Base-by-base conservation (phyloP, 108 stramenopile genomes). In the Phaeodactylum tricornutum region DNA sequence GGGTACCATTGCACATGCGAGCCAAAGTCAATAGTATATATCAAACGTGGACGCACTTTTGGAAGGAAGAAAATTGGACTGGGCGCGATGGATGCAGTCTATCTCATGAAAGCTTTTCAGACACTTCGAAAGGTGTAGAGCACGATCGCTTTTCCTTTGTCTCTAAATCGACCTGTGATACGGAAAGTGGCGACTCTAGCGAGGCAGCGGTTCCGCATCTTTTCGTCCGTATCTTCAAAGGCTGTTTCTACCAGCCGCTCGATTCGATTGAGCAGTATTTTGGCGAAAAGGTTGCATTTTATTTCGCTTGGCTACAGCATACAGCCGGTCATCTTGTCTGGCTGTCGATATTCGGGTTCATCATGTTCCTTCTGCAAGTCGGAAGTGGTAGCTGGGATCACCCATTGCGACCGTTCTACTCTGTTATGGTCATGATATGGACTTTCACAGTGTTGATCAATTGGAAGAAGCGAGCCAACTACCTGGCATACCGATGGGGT, bases 231-330 rank as follows among this genome's bases (percentile, higher is more conserved):
- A 62, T 93, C 26, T 75, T 88, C 25, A 43, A 79, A 28, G 91
- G 84, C 21, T 61, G 69, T 29, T 87, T 87, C 45, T 72, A 79
- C 41, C 93, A 92, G 54, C 96, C 96, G 3, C 60, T 97, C 28
- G 93, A 94, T 59, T 57, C 77, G 3, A 87, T 98, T 51, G 94
- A 95, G 28, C 77, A 93, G 52, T 98, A 98, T 57, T 96, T 93
- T 52, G 98, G 98, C 25, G 98, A 98, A 57, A 82, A 86, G 47
- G 71, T 97, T 20, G 93, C 95, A 4, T 96, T 96, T 64, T 98
- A 98, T 71, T 98, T 98, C 62, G 98, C 96, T 14, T 98, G 93
- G 91, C 52, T 97, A 32, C 87, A 95, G 43, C 95, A 93, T 61
- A 81, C 77, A 59, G 90, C 94, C 20, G 57, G 62, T 14, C 88